Evolutionary conservation across 805 yeast species (phyloP).

Genomic region (Sugiyamaella qingdaonensis): DNA sequence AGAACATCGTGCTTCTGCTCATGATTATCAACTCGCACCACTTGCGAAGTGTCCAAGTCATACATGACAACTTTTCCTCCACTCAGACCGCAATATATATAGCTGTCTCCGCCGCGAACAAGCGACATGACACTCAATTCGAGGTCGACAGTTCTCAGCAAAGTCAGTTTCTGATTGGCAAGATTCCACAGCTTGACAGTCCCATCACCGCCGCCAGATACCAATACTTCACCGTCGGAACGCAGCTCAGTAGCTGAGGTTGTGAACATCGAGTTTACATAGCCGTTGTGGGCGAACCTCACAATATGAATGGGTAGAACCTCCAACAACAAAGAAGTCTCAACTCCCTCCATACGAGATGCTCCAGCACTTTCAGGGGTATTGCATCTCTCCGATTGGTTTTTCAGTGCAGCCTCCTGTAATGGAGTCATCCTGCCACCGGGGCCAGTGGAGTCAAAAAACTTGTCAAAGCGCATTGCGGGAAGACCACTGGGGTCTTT

Average conservation of each 20-base stretch:
- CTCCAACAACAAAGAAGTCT: constrained; percentile 34
- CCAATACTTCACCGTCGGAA: constrained; percentile 36
- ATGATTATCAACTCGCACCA: constrained; percentile 35
- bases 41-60: constrained; percentile 81
- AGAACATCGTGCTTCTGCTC: constrained; percentile 50
- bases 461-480: constrained; percentile 68
- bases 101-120: constrained; percentile 50
- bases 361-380: background rate
- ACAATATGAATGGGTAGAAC: constrained; percentile 63
- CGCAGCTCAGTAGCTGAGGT: constrained; percentile 10
- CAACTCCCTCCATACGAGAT: background rate
- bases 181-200: constrained; percentile 74
- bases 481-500: constrained; percentile 42
- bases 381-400: background rate
- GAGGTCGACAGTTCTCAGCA: constrained; percentile 46
- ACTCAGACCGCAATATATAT: constrained; percentile 76
- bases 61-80: constrained; percentile 75
- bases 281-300: constrained; percentile 88
- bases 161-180: constrained; percentile 17
- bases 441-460: constrained; percentile 88
- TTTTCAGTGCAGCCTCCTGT: constrained; percentile 22
- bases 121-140: constrained; percentile 64
- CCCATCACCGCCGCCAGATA: constrained; percentile 92
- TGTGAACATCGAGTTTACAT: constrained; percentile 63
- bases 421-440: constrained; percentile 49